Conservation (phyloP, 345 rosid genomes). For the Raphanus raphanistrum region DNA sequence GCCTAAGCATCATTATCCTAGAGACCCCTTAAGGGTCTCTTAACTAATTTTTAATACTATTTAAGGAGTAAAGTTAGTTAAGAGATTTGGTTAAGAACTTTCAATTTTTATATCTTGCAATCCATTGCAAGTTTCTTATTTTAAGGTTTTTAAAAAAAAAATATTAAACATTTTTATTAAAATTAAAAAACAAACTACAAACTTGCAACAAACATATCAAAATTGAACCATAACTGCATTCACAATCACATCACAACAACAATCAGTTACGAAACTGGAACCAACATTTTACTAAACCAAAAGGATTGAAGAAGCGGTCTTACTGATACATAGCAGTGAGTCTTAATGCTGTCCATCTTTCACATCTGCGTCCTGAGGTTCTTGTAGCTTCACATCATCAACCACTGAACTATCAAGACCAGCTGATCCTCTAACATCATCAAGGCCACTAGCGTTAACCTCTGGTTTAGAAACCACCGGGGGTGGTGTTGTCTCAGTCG, state of each 20-base stretch:
- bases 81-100: too few species aligned
- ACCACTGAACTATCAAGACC: slow-evolving; percentile 45
- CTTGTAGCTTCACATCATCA: slow-evolving; percentile 31
- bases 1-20: too few species aligned
- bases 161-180: too few species aligned
- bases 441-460: slow-evolving; percentile 13
- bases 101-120: too few species aligned
- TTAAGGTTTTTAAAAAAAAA: too few species aligned
- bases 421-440: slow-evolving; percentile 45
- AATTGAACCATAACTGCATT: too few species aligned
- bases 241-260: not conserved
- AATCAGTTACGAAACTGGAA: not conserved
- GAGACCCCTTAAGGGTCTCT: too few species aligned
- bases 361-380: not conserved
- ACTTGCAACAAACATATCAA: too few species aligned
- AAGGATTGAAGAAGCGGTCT: slow-evolving; percentile 32
- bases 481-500: slow-evolving; percentile 2
- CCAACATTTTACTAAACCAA: not conserved
- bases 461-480: slow-evolving; percentile 16
- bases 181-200: too few species aligned
- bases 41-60: too few species aligned
- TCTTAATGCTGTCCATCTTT: slow-evolving; percentile 89
- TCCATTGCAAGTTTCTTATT: too few species aligned
- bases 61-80: too few species aligned
- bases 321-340: slow-evolving; percentile 94